phyloP scores from a whole-genome alignment of 2,329 filamentous ascomycete species.

The Scortechinia acanthostroma region DNA sequence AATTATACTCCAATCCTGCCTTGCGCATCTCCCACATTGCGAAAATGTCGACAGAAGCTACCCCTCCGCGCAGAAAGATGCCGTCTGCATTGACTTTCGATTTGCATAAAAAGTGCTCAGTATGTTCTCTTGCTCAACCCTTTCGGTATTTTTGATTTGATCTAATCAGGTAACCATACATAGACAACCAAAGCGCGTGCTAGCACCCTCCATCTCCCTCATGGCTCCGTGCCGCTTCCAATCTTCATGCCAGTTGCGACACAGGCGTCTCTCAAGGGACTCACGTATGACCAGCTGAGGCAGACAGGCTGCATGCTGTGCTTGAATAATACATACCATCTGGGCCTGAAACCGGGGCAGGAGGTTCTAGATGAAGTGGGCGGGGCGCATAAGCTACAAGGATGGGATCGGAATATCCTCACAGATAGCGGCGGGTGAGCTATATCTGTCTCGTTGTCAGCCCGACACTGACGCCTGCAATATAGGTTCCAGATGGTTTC shows the following conservation, averaged over 20 bases:
- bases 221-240: slow-evolving; percentile 57
- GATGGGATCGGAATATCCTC: slow-evolving; percentile 63
- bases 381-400: slow-evolving; percentile 60
- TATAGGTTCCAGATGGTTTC: slow-evolving; percentile 68
- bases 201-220: slow-evolving; percentile 54
- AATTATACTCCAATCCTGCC: too few relatives aligned
- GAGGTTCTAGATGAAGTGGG: slow-evolving; percentile 55
- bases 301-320: slow-evolving; percentile 59
- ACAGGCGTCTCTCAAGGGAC: slow-evolving; percentile 60
- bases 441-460: too few relatives aligned
- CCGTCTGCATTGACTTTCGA: neutral
- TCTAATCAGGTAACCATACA: slow-evolving; percentile 4
- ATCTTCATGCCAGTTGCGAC: slow-evolving; percentile 70
- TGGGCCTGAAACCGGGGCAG: slow-evolving; percentile 63
- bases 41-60: slow-evolving; percentile 1
- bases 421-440: slow-evolving; percentile 22
- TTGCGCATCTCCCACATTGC: too few relatives aligned
- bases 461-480: slow-evolving; percentile 17
- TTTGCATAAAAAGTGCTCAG: neutral
- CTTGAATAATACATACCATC: slow-evolving; percentile 66
- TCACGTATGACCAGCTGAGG: slow-evolving; percentile 60
- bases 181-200: slow-evolving; percentile 66
- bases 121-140: neutral
- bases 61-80: neutral
- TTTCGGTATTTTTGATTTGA: neutral